A percentile compares a stretch with the other conserved stretches of the same genome.
Evolutionary conservation across 1,284 basidiomycete species (phyloP).

Genomic region (Rhodotorula sp.): DNA sequence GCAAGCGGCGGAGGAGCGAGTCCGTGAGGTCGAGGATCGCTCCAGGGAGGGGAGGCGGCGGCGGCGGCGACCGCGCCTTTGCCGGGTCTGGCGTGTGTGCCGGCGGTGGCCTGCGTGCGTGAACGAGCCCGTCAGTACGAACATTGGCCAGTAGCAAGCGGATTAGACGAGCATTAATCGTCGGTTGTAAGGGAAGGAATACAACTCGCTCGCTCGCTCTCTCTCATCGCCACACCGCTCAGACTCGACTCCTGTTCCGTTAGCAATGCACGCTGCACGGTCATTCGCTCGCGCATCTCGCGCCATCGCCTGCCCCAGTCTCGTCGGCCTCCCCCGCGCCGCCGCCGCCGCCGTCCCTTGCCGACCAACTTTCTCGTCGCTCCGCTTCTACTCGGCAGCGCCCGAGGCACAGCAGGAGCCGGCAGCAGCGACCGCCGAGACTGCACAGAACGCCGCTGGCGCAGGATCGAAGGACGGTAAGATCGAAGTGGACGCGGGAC

Average conservation of each 20-base stretch:
- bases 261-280: conserved; percentile 4
- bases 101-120: conserved; percentile 25
- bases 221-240: background rate
- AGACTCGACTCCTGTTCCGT: background rate
- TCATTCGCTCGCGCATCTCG: background rate
- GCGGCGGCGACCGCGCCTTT: conserved; percentile 5
- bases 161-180: background rate
- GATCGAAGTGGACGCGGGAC: background rate
- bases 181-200: background rate
- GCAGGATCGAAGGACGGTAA: conserved; percentile 1
- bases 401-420: background rate
- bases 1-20: conserved; percentile 58
- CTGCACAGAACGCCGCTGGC: too few relatives aligned
- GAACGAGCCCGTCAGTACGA: background rate
- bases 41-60: conserved; percentile 14
- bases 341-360: background rate
- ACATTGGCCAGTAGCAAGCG: background rate
- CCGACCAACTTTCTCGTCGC: conserved; percentile 1
- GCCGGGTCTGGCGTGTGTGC: conserved; percentile 32
- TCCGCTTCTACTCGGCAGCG: background rate
- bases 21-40: conserved; percentile 41
- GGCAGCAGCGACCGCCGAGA: background rate
- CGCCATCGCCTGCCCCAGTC: background rate
- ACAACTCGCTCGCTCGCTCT: background rate
- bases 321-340: background rate